A percentile compares a stretch with the other conserved stretches of the same genome.
Conservation (phyloP, 2,329 filamentous ascomycete species). For the Claviceps quebecensis region DNA sequence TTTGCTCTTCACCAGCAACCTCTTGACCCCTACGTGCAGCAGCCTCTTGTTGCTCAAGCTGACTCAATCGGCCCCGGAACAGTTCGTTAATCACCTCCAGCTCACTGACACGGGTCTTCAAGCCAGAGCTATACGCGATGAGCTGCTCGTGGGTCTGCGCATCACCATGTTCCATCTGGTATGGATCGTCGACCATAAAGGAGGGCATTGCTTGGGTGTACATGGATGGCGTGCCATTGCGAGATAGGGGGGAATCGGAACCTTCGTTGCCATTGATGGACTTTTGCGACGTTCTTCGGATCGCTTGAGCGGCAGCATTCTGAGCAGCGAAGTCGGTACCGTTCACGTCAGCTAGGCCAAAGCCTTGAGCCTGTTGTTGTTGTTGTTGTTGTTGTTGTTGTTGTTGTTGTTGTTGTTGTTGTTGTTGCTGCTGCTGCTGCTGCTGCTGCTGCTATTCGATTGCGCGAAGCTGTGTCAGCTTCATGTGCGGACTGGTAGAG, state of each 20-base stretch:
- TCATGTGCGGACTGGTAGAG: not conserved
- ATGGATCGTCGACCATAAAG: conserved; percentile 63
- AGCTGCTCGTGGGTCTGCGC: conserved; percentile 71
- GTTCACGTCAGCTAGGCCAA: conserved; percentile 33
- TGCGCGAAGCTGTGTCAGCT: not conserved
- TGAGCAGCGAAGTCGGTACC: conserved; percentile 41
- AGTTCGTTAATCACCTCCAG: conserved; percentile 88
- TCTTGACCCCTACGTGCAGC: conserved; percentile 48
- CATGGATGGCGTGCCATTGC: conserved; percentile 63
- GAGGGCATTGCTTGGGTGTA: conserved; percentile 62
- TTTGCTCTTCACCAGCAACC: conserved; percentile 40
- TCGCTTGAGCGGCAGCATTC: conserved; percentile 36
- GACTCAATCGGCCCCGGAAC: conserved; percentile 61
- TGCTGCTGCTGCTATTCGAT: conserved; percentile 15
- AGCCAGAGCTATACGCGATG: conserved; percentile 62
- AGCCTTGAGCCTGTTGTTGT: conserved; percentile 27
- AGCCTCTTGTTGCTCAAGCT: conserved; percentile 65
- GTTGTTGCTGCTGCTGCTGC: conserved; percentile 22
- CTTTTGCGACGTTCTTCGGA: conserved; percentile 54
- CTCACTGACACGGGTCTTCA: conserved; percentile 93
- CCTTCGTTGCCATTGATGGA: conserved; percentile 60
- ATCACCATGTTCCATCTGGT: conserved; percentile 44
- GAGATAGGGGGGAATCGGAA: conserved; percentile 64
- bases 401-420: conserved; percentile 19
- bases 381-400: conserved; percentile 18